Evolutionary conservation across 805 yeast species (phyloP), one percentile per base, ranked within the genome.

Genomic region (Candida golubevii): DNA sequence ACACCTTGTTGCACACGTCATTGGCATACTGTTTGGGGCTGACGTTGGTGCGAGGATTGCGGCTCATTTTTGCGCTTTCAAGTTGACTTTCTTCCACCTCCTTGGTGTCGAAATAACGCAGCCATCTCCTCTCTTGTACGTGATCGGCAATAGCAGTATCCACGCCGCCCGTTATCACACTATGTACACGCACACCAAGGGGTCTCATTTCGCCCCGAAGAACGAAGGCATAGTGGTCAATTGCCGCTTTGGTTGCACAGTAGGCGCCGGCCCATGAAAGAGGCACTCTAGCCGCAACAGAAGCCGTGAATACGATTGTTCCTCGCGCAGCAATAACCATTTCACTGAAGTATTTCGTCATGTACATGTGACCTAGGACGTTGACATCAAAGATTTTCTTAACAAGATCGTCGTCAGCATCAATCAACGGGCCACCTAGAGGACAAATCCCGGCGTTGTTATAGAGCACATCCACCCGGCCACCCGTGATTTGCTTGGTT

Each of bases 121-220:
- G 30, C 10, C 48, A 33, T 15, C 27, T 28, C 7, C 38, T 39
- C 36, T 38, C 32, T 28, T 30, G 28, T 18, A 42, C 36, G 6
- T 43, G 28, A 39, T 62, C 66, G 13, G 54, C 54, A 28, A 69
- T 63, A 10, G 56, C 65, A 2, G 74, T 66, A 15, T 61, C 56
- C 9, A 72, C 72, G 10, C 65, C 67, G 4, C 77, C 77, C 3
- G 74, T 66, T 28, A 65, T 55, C 7, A 71, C 62, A 47, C 65
- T 59, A 38, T 69, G 62, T 3, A 69, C 72, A 41, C 59, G 57
- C 31, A 71, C 73, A 1, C 69, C 75, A 40, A 69, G 59, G 0
- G 66, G 65, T 34, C 53, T 49, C 58, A 71, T 51, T 45, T 72
- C 77, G 7, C 57, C 44, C 6, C 61, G 65, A 14, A 72, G 53